Conservation (phyloP, 306 rosid genomes). For the Benincasa hispida region DNA sequence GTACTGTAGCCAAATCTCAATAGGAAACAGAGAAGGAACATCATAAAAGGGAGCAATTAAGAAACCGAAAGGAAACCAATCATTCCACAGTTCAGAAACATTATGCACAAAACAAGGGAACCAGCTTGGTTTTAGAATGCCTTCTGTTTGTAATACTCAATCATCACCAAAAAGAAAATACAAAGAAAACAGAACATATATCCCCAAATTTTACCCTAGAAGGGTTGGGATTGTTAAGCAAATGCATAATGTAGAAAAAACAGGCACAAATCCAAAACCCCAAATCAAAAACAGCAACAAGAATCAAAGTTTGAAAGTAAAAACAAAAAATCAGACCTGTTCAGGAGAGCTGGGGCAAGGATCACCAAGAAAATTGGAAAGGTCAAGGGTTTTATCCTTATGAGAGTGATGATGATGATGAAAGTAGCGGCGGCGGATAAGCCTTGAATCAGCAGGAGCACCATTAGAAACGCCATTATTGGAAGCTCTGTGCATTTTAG, state of each 20-base stretch:
- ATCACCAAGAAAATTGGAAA: slow-evolving; percentile 44
- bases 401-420: slow-evolving; percentile 30
- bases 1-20: not conserved
- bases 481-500: slow-evolving; percentile 50
- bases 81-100: not conserved
- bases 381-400: slow-evolving; percentile 43
- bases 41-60: not conserved
- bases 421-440: slow-evolving; percentile 35
- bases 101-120: not conserved
- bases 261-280: not conserved
- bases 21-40: not conserved
- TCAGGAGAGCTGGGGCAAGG: slow-evolving; percentile 69
- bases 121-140: not conserved
- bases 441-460: slow-evolving; percentile 17
- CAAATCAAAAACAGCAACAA: not conserved
- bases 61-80: not conserved
- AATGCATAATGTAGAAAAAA: not conserved
- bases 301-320: slow-evolving; percentile 1
- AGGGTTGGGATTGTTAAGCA: not conserved
- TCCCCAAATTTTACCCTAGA: not conserved
- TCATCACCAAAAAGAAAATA: not conserved
- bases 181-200: not conserved
- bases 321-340: slow-evolving; percentile 30
- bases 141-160: not conserved
- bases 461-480: slow-evolving; percentile 23